Base-by-base conservation (phyloP, 2,329 filamentous ascomycete species). In the Verticillium longisporum region DNA sequence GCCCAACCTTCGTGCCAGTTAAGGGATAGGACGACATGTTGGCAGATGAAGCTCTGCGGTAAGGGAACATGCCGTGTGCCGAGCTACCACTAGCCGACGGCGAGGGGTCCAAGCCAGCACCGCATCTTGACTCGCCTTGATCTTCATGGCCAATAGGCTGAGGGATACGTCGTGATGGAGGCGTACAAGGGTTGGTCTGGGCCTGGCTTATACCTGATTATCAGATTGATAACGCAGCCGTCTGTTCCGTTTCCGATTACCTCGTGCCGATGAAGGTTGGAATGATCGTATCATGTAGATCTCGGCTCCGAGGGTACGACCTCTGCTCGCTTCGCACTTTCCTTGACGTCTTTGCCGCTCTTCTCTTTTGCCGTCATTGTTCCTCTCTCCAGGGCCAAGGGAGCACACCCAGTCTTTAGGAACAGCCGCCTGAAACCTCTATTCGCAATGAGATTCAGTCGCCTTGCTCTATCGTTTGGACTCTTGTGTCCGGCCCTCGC, bases 401-500 rank as follows among this genome's bases (percentile, higher is more conserved):
- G 37, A 53, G 41, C n/a, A 26, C 37, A 53, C 7, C 26, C 55
- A 56, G 55, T 2, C 55, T 33, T 33, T 9, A 14, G 13, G 33
- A 56, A 7, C 33, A 56, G n/a, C 21, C 32, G 13, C 13, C 32
- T 15, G 6, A 18, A 11, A 2, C 55, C 14, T 37, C 11, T 11
- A 10, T 36, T 15, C 4, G 26, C 32, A 13, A 36, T 36, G 55
- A 32, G 57, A 33, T 45, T 14, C 21, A 21, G n/a, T n/a, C 18
- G 41, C n/a, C 15, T 26, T 14, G 13, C 31, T 3, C 10, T 54
- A 32, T 5, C 53, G n/a, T 6, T 36, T 13, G 33, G 26, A 31
- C 33, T 34, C 26, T 18, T 50, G 33, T 32, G 38, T 32, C 56
- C 26, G 38, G 65, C 62, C 38, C 64, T 69, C 53, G 72, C 76